Conservation (phyloP, 257 asterid species). For the Nicotiana tabacum region DNA sequence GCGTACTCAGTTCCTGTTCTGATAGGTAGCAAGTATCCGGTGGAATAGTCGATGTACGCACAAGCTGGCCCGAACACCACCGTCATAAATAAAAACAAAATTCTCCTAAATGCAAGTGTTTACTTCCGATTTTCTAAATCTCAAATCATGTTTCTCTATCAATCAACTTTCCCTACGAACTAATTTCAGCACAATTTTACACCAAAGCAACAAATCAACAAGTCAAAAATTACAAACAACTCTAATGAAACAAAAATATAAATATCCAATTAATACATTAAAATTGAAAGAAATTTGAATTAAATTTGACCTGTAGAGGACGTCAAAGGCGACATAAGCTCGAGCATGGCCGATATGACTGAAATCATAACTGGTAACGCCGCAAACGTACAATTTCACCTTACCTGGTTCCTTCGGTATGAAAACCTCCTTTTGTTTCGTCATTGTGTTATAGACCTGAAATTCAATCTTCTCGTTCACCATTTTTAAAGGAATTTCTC, state of each 20-base stretch:
- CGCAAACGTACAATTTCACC: slow-evolving; percentile 78
- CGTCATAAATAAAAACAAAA: too few relatives aligned
- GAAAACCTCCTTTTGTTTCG: slow-evolving; percentile 66
- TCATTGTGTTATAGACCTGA: slow-evolving; percentile 52
- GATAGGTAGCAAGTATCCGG: too few relatives aligned
- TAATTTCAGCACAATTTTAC: not conserved
- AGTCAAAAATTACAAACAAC: not conserved
- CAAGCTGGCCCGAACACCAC: too few relatives aligned
- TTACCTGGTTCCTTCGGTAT: slow-evolving; percentile 54
- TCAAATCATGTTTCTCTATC: not conserved
- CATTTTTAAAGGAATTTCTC: slow-evolving; percentile 17
- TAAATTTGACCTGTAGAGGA: slow-evolving; percentile 57
- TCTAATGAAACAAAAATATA: not conserved
- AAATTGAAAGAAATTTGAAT: not conserved
- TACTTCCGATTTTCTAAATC: too few relatives aligned
- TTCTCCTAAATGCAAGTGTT: too few relatives aligned
- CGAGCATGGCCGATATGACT: slow-evolving; percentile 96
- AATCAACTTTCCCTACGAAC: not conserved
- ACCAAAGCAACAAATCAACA: not conserved
- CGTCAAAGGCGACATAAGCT: slow-evolving; percentile 48
- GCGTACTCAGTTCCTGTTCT: too few relatives aligned
- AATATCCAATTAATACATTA: not conserved
- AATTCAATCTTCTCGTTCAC: slow-evolving; percentile 23
- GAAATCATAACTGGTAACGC: slow-evolving; percentile 74
- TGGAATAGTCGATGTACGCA: too few relatives aligned